A percentile compares a stretch with the other conserved stretches of the same genome.
phyloP scores from a whole-genome alignment of 306 rosid genomes.

The Prunus dulcis region DNA sequence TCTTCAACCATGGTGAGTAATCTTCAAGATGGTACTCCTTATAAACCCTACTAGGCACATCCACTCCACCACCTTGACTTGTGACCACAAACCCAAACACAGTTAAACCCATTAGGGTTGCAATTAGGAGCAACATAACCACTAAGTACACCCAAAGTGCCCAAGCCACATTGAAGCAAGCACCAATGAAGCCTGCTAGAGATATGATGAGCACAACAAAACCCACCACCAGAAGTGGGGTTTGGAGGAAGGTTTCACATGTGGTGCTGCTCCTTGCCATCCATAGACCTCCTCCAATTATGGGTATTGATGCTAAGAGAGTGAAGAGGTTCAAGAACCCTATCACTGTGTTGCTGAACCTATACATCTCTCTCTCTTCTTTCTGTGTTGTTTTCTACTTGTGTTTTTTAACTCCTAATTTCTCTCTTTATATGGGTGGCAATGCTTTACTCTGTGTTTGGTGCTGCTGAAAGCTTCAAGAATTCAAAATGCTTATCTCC shows the following conservation, averaged over 20 bases:
- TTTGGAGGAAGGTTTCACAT: conserved; percentile 77
- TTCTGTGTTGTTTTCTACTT: background rate
- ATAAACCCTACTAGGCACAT: conserved; percentile 69
- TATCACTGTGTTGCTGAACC: conserved; percentile 92
- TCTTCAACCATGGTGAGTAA: conserved; percentile 80
- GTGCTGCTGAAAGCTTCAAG: conserved; percentile 1
- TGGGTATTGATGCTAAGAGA: conserved; percentile 85
- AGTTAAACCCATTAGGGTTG: conserved; percentile 56
- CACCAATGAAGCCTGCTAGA: conserved; percentile 89
- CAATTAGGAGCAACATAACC: conserved; percentile 76
- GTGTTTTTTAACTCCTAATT: background rate
- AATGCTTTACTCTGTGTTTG: conserved; percentile 30
- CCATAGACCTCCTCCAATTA: conserved; percentile 92
- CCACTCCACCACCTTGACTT: conserved; percentile 64
- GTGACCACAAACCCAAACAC: conserved; percentile 79
- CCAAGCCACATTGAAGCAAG: conserved; percentile 90
- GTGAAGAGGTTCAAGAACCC: conserved; percentile 84
- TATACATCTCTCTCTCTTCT: conserved; percentile 40
- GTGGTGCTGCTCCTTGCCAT: conserved; percentile 84
- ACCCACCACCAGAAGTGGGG: conserved; percentile 76
- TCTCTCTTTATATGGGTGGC: conserved; percentile 26
- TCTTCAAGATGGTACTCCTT: conserved; percentile 54
- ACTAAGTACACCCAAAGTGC: conserved; percentile 87
- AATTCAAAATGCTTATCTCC: conserved; percentile 29
- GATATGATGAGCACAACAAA: conserved; percentile 76